Evolutionary conservation across 371 early-diverging fungal species (phyloP).

Genomic region (Gilbertella persicaria): DNA sequence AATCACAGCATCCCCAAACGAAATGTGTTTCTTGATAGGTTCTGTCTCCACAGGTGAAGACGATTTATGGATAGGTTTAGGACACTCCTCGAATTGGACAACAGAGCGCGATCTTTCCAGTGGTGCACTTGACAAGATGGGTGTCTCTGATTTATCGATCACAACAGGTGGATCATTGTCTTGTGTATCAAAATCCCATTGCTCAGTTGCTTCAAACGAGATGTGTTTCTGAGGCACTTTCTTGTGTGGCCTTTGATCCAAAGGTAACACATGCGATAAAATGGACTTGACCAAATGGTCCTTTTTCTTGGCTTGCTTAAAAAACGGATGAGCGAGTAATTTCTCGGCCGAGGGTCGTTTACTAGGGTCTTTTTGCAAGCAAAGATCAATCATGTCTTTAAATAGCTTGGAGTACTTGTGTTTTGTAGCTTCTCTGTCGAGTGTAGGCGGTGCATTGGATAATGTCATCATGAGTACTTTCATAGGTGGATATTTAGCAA

Average conservation of each 20-base stretch:
- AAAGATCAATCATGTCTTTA: slow-evolving; percentile 85
- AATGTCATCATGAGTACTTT: slow-evolving; percentile 87
- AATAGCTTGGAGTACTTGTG: slow-evolving; percentile 77
- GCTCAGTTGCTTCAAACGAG: slow-evolving; percentile 36
- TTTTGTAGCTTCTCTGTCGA: slow-evolving; percentile 74
- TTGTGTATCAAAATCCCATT: slow-evolving; percentile 51
- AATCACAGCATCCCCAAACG: slow-evolving; percentile 45
- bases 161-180: slow-evolving; percentile 14
- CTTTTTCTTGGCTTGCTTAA: slow-evolving; percentile 78
- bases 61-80: slow-evolving; percentile 4
- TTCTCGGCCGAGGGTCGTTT: slow-evolving; percentile 82
- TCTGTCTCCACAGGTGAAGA: neutral
- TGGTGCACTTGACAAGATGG: neutral
- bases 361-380: slow-evolving; percentile 81
- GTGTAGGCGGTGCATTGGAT: slow-evolving; percentile 84
- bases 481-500: slow-evolving; percentile 86
- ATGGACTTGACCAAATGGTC: slow-evolving; percentile 63
- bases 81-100: slow-evolving; percentile 23
- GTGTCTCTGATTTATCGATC: neutral
- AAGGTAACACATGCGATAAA: slow-evolving; percentile 64
- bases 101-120: slow-evolving; percentile 10
- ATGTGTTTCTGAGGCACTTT: slow-evolving; percentile 41
- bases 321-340: slow-evolving; percentile 76
- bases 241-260: slow-evolving; percentile 65
- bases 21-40: slow-evolving; percentile 39